These are phyloP conservation scores for Ceratocystis destructans DNA, from an alignment of 2,329 filamentous ascomycete species.

Conservation along the genomic window DNA sequence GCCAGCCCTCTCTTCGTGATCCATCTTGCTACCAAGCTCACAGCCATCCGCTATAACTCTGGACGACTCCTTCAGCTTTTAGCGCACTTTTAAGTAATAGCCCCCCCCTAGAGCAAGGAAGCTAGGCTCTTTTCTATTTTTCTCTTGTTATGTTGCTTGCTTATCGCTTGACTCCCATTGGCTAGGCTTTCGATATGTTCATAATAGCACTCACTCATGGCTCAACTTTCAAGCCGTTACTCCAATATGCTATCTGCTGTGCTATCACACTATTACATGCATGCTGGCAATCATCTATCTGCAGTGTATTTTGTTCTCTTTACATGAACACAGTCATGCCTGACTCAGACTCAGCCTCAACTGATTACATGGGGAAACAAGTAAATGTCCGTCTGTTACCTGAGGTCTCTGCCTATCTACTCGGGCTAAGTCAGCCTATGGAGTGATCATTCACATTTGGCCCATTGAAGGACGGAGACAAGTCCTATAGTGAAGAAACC, in stretches of 20 bases:
- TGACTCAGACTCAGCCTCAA: neutral
- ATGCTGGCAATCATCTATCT: neutral
- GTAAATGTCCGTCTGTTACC: neutral
- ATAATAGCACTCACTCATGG: slow-evolving; percentile 11
- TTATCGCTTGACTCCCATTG: slow-evolving; percentile 12
- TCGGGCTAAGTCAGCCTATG: no score
- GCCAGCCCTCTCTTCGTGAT: neutral
- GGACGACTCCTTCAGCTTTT: neutral
- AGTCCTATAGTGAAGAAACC: no score
- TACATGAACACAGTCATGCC: neutral
- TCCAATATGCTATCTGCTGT: neutral
- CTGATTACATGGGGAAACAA: neutral
- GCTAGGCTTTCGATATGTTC: neutral
- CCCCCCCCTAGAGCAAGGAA: neutral
- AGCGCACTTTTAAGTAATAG: neutral
- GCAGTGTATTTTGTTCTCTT: no score
- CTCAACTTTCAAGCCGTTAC: neutral
- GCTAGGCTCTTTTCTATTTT: neutral
- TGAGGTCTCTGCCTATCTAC: neutral
- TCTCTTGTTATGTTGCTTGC: neutral
- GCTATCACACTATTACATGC: neutral
- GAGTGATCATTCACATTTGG: no score
- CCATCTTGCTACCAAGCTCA: neutral
- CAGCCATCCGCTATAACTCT: neutral
- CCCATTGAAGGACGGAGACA: no score